Conservation (phyloP, 768 basidiomycete species). For the Saitozyma sp. region DNA sequence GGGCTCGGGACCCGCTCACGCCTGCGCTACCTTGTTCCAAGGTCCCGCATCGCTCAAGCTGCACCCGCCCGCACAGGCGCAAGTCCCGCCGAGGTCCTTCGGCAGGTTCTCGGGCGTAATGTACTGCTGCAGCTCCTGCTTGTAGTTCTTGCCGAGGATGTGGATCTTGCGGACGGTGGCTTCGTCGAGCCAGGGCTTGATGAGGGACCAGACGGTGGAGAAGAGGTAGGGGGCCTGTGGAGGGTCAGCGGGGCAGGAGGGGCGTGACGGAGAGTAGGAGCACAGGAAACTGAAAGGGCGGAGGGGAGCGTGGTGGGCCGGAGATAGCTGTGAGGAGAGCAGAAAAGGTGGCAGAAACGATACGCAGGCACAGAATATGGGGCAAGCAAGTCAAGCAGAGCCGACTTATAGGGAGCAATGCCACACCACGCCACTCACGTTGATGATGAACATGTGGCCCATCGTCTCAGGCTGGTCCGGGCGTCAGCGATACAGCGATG, state of each 20-base stretch:
- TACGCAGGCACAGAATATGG: too few species aligned
- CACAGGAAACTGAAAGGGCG: neutral
- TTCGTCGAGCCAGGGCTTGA: conserved; percentile 92
- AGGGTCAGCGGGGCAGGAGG: conserved; percentile 1
- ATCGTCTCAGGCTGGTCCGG: conserved; percentile 56
- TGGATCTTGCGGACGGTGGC: conserved; percentile 94
- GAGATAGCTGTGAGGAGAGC: too few species aligned
- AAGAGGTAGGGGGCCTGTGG: conserved; percentile 76
- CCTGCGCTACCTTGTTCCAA: conserved; percentile 62
- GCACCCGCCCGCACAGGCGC: conserved; percentile 76
- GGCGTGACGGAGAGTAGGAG: neutral
- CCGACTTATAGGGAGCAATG: neutral
- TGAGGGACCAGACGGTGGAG: conserved; percentile 77
- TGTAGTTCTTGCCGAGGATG: conserved; percentile 76
- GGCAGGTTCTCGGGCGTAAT: conserved; percentile 83
- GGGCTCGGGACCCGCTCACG: neutral
- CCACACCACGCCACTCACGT: conserved; percentile 55
- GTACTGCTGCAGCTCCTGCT: conserved; percentile 73
- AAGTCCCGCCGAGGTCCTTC: conserved; percentile 77
- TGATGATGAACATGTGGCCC: conserved; percentile 99
- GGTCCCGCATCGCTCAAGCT: conserved; percentile 87
- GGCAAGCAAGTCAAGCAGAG: neutral
- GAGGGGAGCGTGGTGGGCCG: too few species aligned
- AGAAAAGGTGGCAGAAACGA: too few species aligned
- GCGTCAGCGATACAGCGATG: neutral